These are phyloP conservation scores for Kodamaea kaohsiungensis DNA, from an alignment of 805 yeast species.

Conservation along the genomic window DNA sequence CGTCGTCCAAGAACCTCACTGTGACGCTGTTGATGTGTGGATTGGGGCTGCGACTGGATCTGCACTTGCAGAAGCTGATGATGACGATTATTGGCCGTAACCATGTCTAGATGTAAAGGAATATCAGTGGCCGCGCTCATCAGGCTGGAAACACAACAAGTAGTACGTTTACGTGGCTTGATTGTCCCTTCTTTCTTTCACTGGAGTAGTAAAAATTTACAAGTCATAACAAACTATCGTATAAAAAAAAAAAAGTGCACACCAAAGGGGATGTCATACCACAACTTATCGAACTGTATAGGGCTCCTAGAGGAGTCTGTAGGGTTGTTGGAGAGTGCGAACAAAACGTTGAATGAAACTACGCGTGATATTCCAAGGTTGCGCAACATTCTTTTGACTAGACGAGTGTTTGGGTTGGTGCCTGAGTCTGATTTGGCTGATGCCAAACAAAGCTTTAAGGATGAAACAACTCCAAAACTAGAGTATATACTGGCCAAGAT, in stretches of 20 bases:
- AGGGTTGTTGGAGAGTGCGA: constrained; percentile 32
- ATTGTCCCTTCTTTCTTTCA: not conserved
- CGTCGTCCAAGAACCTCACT: constrained; percentile 20
- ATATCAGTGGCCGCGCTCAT: constrained; percentile 18
- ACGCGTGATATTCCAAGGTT: constrained; percentile 43
- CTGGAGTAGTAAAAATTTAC: not conserved
- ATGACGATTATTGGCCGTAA: constrained; percentile 7
- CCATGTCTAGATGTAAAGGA: constrained; percentile 24
- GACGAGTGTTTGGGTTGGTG: constrained; percentile 50
- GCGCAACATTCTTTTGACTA: constrained; percentile 41
- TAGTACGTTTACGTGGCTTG: not conserved
- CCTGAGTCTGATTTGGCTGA: constrained; percentile 48
- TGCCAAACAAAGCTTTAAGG: constrained; percentile 38
- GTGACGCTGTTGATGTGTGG: constrained; percentile 1
- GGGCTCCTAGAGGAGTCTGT: constrained; percentile 35
- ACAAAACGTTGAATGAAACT: constrained; percentile 32
- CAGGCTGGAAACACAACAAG: not conserved
- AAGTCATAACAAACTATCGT: not conserved
- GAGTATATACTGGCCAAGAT: constrained; percentile 29
- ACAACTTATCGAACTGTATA: constrained; percentile 26
- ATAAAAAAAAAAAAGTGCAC: not conserved
- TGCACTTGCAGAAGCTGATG: not conserved
- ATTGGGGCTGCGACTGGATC: constrained; percentile 1
- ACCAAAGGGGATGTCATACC: constrained; percentile 4
- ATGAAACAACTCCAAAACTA: constrained; percentile 46